Evolutionary conservation across 83 land plant genomes (phyloP).

Genomic region (Thuja plicata): DNA sequence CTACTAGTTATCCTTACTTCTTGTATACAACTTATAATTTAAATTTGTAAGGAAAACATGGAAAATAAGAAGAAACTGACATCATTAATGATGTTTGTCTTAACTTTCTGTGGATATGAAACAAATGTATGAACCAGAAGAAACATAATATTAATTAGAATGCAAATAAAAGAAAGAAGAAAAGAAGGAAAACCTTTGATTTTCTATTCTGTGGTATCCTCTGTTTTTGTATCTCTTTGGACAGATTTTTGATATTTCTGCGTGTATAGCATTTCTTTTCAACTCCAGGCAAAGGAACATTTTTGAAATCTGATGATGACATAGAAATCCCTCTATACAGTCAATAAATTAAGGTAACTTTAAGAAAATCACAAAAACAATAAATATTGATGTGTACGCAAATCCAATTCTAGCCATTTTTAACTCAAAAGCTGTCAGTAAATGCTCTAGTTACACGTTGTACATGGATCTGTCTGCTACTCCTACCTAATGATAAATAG

Average conservation of each 20-base stretch:
- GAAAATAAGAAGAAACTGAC: background rate
- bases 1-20: background rate
- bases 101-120: background rate
- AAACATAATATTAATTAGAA: background rate
- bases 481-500: background rate
- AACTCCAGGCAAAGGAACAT: slow-evolving; percentile 6
- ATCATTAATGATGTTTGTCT: background rate
- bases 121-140: background rate
- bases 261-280: background rate
- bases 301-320: background rate
- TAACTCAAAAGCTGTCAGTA: background rate
- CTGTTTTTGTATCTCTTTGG: background rate
- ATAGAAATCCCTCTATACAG: background rate
- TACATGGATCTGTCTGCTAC: background rate
- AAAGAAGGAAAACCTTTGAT: slow-evolving; percentile 2
- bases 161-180: background rate
- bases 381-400: background rate
- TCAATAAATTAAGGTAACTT: background rate
- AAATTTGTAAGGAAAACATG: background rate
- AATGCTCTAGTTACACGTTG: background rate
- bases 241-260: background rate
- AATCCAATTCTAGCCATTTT: background rate
- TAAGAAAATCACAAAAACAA: background rate
- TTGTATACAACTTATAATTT: background rate
- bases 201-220: background rate